phyloP scores from a whole-genome alignment of 805 yeast genomes.

The Saccharomyces kudriavzevii region DNA sequence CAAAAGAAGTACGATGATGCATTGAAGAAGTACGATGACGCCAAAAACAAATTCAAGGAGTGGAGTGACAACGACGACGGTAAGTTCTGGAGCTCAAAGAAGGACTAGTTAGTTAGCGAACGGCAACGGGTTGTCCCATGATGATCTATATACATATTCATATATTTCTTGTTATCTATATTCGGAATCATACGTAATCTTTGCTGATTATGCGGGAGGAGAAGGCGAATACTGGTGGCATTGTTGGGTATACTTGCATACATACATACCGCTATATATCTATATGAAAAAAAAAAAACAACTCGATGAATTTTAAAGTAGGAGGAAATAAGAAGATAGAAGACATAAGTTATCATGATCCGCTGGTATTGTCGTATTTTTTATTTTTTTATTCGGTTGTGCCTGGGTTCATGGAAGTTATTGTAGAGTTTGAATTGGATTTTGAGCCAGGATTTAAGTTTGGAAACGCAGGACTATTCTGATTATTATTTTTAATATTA shows the following conservation, averaged over 20 bases:
- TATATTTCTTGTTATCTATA: background rate
- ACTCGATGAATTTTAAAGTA: background rate
- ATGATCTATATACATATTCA: background rate
- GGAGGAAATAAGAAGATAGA: background rate
- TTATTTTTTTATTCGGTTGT: background rate
- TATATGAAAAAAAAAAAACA: background rate
- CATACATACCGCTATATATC: background rate
- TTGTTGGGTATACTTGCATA: background rate
- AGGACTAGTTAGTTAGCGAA: background rate
- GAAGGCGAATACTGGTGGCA: background rate
- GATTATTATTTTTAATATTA: background rate
- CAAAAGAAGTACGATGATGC: conserved; percentile 28
- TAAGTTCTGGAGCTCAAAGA: conserved; percentile 20
- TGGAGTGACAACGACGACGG: conserved; percentile 27
- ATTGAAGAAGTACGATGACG: conserved; percentile 11
- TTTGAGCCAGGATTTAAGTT: background rate
- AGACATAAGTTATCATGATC: background rate
- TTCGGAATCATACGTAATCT: background rate
- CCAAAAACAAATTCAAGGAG: conserved; percentile 12
- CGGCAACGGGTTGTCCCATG: background rate
- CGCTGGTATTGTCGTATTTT: background rate
- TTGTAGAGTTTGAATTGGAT: conserved; percentile 3
- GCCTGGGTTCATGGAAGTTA: background rate
- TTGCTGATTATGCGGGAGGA: background rate
- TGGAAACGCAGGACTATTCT: background rate